These are phyloP conservation scores for Carex myosuroides DNA, from an alignment of 176 grass and related monocot genomes.

Conservation along the genomic window DNA sequence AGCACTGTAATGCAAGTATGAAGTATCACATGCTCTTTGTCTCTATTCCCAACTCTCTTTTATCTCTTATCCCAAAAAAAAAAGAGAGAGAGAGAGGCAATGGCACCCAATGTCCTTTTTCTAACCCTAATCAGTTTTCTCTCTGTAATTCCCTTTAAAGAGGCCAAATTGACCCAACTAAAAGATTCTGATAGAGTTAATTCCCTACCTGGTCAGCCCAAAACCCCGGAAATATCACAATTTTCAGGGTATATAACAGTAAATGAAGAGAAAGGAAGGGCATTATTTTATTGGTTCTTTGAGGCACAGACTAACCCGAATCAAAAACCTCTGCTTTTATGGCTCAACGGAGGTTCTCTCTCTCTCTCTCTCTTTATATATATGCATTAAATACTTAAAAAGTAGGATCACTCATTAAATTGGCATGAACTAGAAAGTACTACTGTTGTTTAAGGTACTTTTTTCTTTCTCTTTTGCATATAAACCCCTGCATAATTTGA, in stretches of 20 bases:
- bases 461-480: neutral
- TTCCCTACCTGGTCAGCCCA: conserved; percentile 41
- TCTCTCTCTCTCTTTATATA: neutral
- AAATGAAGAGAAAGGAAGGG: conserved; percentile 33
- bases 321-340: conserved; percentile 64
- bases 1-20: neutral
- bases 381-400: neutral
- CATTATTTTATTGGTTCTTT: conserved; percentile 86
- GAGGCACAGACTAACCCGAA: conserved; percentile 49
- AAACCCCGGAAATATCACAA: conserved; percentile 31
- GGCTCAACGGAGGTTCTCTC: conserved; percentile 66
- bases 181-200: conserved; percentile 39
- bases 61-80: neutral
- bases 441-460: neutral
- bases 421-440: neutral
- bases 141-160: neutral
- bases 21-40: conserved; percentile 17
- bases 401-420: neutral
- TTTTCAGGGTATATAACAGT: conserved; percentile 50
- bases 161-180: conserved; percentile 10
- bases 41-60: neutral
- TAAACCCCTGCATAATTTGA: neutral
- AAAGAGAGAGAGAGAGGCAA: neutral
- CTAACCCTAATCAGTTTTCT: conserved; percentile 13
- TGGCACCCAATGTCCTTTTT: conserved; percentile 3